Percentiles rank a stretch among this genome's conserved stretches.
Conservation (phyloP, 768 basidiomycete species). For the Suillus variegatus region DNA sequence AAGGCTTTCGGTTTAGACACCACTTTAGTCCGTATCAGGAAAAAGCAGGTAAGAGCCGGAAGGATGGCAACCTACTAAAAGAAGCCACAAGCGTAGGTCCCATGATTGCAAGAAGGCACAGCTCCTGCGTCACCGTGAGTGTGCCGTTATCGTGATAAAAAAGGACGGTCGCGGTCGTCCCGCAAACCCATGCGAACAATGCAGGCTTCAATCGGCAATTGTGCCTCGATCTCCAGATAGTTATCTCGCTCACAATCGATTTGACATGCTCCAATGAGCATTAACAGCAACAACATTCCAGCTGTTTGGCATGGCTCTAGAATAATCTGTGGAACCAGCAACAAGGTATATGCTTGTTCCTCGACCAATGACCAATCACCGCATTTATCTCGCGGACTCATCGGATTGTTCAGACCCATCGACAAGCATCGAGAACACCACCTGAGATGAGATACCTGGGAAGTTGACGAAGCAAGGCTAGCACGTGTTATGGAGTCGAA, state of each 20-base stretch:
- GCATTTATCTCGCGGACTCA: neutral
- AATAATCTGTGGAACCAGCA: neutral
- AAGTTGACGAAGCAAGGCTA: conserved; percentile 1
- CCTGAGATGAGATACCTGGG: neutral
- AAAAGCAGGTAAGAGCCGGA: conserved; percentile 2
- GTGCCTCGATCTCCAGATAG: neutral
- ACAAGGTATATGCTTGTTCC: neutral
- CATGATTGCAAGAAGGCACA: conserved; percentile 12
- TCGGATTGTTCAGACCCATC: neutral
- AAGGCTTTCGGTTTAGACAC: conserved; percentile 5
- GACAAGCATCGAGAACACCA: neutral
- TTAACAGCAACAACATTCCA: neutral
- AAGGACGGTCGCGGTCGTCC: neutral
- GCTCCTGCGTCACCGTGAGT: conserved; percentile 3
- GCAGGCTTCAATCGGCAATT: conserved; percentile 2
- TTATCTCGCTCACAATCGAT: conserved; percentile 1
- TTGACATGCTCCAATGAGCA: neutral
- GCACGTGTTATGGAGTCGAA: conserved; percentile 1
- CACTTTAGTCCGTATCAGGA: neutral
- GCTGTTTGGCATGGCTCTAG: neutral
- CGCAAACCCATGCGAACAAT: conserved; percentile 2
- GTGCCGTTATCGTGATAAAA: conserved; percentile 13
- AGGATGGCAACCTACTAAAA: neutral
- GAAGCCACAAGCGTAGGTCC: conserved; percentile 1
- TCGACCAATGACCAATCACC: neutral